A percentile compares a stretch with the other conserved stretches of the same genome.
Evolutionary conservation across 139 green algal genomes (phyloP).

Genomic region (Marvania coccoides): DNA sequence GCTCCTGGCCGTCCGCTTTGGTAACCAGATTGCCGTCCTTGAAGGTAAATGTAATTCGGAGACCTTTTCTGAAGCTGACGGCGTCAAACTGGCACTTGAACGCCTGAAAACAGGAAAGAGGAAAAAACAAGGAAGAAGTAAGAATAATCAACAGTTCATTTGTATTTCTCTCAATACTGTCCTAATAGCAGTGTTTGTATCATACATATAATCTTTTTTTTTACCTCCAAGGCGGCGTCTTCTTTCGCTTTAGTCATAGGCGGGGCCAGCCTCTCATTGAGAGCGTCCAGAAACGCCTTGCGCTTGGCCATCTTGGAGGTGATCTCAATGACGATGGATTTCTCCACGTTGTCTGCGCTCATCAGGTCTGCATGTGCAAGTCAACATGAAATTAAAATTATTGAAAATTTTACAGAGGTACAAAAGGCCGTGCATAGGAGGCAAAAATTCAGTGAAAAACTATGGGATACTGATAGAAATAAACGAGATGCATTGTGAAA

Average conservation of each 20-base stretch:
- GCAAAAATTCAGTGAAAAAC: background rate
- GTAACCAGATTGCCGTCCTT: background rate
- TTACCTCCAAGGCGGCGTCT: background rate
- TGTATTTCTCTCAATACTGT: no score
- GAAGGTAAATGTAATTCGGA: conserved; percentile 6
- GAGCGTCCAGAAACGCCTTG: conserved; percentile 1
- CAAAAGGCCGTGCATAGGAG: no score
- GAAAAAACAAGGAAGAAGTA: no score
- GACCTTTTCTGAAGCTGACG: background rate
- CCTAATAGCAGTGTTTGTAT: no score
- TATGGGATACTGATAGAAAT: background rate
- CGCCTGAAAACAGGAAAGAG: no score
- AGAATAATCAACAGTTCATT: no score
- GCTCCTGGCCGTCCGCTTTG: background rate
- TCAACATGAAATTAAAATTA: no score
- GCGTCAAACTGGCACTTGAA: background rate
- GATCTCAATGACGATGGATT: background rate
- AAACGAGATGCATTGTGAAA: no score
- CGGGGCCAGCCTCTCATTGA: background rate
- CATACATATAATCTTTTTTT: no score
- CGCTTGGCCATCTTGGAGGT: conserved; percentile 1
- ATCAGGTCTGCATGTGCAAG: background rate
- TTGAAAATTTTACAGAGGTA: no score
- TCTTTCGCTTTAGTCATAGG: background rate
- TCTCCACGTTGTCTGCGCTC: background rate